Percentiles rank a stretch among this genome's conserved stretches.
Evolutionary conservation across 1,284 basidiomycete species (phyloP).

Genomic region (Hortiboletus rubellus): DNA sequence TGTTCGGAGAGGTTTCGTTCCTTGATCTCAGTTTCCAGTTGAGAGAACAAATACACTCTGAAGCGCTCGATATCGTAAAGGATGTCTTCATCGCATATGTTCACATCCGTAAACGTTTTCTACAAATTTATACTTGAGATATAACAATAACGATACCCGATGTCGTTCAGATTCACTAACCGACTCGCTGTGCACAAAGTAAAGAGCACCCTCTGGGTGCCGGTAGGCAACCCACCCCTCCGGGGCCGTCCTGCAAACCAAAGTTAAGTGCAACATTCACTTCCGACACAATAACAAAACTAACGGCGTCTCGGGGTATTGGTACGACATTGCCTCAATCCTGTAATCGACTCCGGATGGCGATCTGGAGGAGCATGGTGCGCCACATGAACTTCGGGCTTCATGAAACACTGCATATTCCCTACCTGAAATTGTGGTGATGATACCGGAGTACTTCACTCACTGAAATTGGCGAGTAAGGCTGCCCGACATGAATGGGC

Average conservation of each 20-base stretch:
- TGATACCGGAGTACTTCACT: conserved; percentile 20
- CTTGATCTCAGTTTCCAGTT: conserved; percentile 14
- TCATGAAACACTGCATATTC: not conserved
- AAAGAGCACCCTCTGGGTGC: conserved; percentile 34
- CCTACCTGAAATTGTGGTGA: conserved; percentile 14
- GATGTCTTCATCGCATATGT: conserved; percentile 22
- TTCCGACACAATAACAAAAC: conserved; percentile 2
- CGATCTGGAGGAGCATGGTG: too few relatives aligned
- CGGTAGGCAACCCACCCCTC: conserved; percentile 25
- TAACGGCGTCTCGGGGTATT: conserved; percentile 22
- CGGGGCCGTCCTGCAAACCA: conserved; percentile 15
- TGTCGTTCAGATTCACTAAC: conserved; percentile 21
- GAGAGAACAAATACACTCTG: conserved; percentile 12
- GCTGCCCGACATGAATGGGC: not conserved
- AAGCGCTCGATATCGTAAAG: conserved; percentile 28
- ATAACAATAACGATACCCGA: not conserved
- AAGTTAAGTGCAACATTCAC: not conserved
- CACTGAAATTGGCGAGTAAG: conserved; percentile 20
- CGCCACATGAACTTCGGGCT: conserved; percentile 3
- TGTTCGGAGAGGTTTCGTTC: not conserved
- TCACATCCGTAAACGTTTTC: conserved; percentile 36
- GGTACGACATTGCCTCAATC: conserved; percentile 21
- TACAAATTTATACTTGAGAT: conserved; percentile 9
- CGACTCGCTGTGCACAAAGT: conserved; percentile 28
- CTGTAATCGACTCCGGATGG: not conserved